phyloP scores from a whole-genome alignment of 352 stramenopile genomes.

The Globisporangium megalacanthum region DNA sequence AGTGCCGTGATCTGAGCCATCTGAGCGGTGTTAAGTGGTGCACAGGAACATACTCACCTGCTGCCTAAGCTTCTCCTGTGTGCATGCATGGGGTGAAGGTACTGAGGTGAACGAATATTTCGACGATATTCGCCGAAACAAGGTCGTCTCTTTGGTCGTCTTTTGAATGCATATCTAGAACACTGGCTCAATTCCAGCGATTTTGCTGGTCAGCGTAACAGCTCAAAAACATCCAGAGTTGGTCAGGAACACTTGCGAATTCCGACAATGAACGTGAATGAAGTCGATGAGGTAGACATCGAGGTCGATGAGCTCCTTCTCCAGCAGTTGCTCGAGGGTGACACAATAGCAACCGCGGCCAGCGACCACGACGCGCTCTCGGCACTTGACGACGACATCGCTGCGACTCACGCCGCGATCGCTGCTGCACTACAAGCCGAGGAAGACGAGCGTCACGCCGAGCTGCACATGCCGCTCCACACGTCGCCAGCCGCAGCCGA shows the following conservation, averaged over 20 bases:
- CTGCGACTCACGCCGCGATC: constrained; percentile 12
- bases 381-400: constrained; percentile 14
- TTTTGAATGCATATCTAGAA: too few species aligned
- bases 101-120: too few species aligned
- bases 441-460: constrained; percentile 14
- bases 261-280: background rate
- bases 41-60: too few species aligned
- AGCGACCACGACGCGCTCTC: constrained; percentile 5
- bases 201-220: background rate
- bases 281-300: constrained; percentile 13
- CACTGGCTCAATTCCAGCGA: background rate
- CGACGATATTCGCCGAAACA: too few species aligned
- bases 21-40: too few species aligned
- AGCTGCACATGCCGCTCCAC: constrained; percentile 5
- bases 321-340: constrained; percentile 25
- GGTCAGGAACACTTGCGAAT: background rate
- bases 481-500: background rate
- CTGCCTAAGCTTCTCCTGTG: too few species aligned
- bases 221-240: too few species aligned
- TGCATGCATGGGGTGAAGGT: too few species aligned
- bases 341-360: background rate
- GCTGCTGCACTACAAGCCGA: constrained; percentile 27
- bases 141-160: background rate
- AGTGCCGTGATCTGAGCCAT: too few species aligned
- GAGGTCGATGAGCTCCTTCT: constrained; percentile 29